A percentile compares a stretch with the other conserved stretches of the same genome.
These are phyloP conservation scores for Dendrocalamus latiflorus DNA, from an alignment of 202 grass and related monocot species.

Conservation along the genomic window DNA sequence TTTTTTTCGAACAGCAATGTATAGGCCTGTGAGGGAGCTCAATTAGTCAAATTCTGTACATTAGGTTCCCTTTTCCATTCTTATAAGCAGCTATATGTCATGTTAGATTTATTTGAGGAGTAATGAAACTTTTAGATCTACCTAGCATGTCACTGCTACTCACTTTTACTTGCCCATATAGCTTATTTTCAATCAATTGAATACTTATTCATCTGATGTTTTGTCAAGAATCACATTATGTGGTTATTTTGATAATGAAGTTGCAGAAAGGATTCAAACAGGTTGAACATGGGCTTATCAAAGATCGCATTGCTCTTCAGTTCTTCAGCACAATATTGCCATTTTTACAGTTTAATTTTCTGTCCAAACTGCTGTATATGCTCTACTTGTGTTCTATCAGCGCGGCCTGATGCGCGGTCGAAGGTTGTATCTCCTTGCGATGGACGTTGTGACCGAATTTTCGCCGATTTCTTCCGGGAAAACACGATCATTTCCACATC, in stretches of 20 bases:
- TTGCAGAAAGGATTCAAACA: neutral
- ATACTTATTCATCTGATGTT: neutral
- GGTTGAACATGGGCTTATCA: neutral
- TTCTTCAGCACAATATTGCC: neutral
- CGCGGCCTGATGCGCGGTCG: slow-evolving; percentile 16
- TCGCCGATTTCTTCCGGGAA: slow-evolving; percentile 25
- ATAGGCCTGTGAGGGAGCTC: slow-evolving; percentile 64
- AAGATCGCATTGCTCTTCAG: neutral
- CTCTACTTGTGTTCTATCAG: neutral
- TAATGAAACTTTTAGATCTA: slow-evolving; percentile 28
- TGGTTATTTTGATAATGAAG: neutral
- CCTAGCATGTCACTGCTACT: slow-evolving; percentile 23
- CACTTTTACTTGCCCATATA: neutral
- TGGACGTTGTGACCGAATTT: slow-evolving; percentile 7
- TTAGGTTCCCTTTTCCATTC: slow-evolving; percentile 52
- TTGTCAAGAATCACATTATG: neutral
- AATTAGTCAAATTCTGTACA: slow-evolving; percentile 70
- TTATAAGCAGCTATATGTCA: slow-evolving; percentile 44
- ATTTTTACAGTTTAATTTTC: neutral
- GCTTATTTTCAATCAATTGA: slow-evolving; percentile 4
- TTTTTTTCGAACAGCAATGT: slow-evolving; percentile 48
- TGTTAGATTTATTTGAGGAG: slow-evolving; percentile 46
- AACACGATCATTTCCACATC: neutral
- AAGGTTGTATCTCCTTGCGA: slow-evolving; percentile 46
- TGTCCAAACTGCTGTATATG: neutral